These are phyloP conservation scores for Vanderwaltozyma polyspora DNA, from an alignment of 805 yeast species.

Conservation along the genomic window DNA sequence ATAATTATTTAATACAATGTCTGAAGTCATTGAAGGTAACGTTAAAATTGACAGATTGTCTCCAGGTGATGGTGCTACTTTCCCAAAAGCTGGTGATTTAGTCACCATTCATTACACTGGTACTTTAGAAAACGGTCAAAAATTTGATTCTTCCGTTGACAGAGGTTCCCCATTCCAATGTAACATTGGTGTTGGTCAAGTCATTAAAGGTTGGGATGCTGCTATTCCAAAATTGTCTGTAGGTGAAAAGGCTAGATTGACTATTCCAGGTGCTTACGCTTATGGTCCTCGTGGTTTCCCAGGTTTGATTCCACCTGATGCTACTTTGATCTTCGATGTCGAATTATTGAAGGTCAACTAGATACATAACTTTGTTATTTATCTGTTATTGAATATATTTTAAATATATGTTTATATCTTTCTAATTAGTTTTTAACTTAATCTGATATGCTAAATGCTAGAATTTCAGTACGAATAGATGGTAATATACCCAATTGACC, in stretches of 20 bases:
- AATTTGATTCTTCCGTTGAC: slow-evolving; percentile 90
- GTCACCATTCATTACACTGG: slow-evolving; percentile 95
- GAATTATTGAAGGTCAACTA: slow-evolving; percentile 46
- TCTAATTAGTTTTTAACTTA: no score
- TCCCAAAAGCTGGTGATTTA: slow-evolving; percentile 77
- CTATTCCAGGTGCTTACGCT: slow-evolving; percentile 88
- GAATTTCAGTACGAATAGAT: no score
- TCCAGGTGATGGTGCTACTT: slow-evolving; percentile 74
- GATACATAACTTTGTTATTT: slow-evolving; percentile 1
- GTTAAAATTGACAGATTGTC: slow-evolving; percentile 28
- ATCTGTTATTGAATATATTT: not conserved
- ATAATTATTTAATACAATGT: slow-evolving; percentile 20
- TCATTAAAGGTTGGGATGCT: slow-evolving; percentile 93
- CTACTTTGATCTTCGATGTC: slow-evolving; percentile 80
- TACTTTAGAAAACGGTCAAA: slow-evolving; percentile 88
- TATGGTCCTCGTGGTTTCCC: slow-evolving; percentile 95
- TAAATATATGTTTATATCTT: no score
- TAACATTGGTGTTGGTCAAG: slow-evolving; percentile 90
- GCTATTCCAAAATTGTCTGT: slow-evolving; percentile 86
- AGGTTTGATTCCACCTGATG: slow-evolving; percentile 92
- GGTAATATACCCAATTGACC: no score
- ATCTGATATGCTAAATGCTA: no score
- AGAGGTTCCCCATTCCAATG: slow-evolving; percentile 94
- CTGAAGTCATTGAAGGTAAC: slow-evolving; percentile 31
- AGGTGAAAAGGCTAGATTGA: slow-evolving; percentile 86